Evolutionary conservation across 2,329 filamentous ascomycete species (phyloP).

Genomic region (Ophidiomyces ophidiicola): DNA sequence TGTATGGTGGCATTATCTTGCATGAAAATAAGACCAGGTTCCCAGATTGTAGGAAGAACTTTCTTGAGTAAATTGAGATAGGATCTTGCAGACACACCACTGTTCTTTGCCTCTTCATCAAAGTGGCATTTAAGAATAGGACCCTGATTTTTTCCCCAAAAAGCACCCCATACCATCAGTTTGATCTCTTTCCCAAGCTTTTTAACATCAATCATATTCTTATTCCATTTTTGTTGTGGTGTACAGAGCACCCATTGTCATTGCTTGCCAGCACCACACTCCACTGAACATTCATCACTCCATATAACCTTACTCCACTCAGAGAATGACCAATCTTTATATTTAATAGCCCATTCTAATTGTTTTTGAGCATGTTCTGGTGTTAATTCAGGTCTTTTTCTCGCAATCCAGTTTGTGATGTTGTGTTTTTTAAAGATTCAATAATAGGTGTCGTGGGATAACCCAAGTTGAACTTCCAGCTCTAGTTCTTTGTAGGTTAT

Average conservation of each 20-base stretch:
- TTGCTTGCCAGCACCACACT: slow-evolving; percentile 2
- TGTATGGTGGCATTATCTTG: too few species aligned
- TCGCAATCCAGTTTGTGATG: slow-evolving; percentile 3
- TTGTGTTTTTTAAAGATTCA: background rate
- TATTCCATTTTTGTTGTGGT: background rate
- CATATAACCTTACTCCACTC: slow-evolving; percentile 5
- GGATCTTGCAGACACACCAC: background rate
- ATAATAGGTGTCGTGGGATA: slow-evolving; percentile 1
- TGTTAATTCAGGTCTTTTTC: slow-evolving; percentile 5
- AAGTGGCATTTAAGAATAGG: slow-evolving; percentile 1
- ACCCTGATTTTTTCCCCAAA: background rate
- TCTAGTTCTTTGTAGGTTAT: slow-evolving; percentile 1
- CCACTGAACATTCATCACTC: slow-evolving; percentile 6
- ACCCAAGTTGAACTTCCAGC: background rate
- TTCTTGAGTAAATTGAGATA: background rate
- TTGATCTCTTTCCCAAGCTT: background rate
- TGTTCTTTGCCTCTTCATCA: background rate
- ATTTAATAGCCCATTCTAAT: too few species aligned
- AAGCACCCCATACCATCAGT: background rate
- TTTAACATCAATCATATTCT: slow-evolving; percentile 1
- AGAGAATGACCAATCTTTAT: too few species aligned
- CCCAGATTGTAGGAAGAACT: too few species aligned
- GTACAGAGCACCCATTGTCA: background rate
- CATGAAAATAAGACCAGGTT: too few species aligned
- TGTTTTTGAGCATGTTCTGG: too few species aligned